Conservation (phyloP, 805 yeast genomes). For the Wickerhamiella cacticola region DNA sequence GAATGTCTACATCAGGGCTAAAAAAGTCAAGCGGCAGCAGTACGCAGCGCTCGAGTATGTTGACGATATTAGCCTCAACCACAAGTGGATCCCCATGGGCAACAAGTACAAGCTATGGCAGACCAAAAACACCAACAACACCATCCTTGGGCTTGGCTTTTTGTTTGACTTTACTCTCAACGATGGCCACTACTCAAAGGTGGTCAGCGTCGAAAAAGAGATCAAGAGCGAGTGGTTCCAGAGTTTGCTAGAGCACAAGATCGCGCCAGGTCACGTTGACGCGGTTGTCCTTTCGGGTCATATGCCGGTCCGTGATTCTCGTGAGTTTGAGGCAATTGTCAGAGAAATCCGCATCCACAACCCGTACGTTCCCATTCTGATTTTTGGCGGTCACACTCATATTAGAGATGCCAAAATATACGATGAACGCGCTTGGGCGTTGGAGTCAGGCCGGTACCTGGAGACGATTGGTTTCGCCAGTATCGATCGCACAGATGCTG, state of each 20-base stretch:
- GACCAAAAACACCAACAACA: slow-evolving; percentile 38
- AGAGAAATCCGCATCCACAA: slow-evolving; percentile 41
- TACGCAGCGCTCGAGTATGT: slow-evolving; percentile 1
- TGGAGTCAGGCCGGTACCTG: slow-evolving; percentile 83
- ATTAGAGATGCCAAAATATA: slow-evolving; percentile 64
- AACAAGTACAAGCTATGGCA: slow-evolving; percentile 49
- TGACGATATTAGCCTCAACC: not conserved
- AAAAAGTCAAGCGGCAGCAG: slow-evolving; percentile 24
- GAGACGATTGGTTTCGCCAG: slow-evolving; percentile 83
- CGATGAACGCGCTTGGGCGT: slow-evolving; percentile 54
- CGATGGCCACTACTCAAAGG: slow-evolving; percentile 44
- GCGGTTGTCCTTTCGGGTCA: slow-evolving; percentile 63
- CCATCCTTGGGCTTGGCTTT: slow-evolving; percentile 60
- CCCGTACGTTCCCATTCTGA: slow-evolving; percentile 56
- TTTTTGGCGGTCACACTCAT: slow-evolving; percentile 91
- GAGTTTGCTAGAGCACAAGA: slow-evolving; percentile 26
- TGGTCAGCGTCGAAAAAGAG: slow-evolving; percentile 47
- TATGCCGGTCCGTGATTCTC: slow-evolving; percentile 53
- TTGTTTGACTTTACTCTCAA: slow-evolving; percentile 59
- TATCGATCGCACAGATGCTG: slow-evolving; percentile 27
- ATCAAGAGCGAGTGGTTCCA: slow-evolving; percentile 53
- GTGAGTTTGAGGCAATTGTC: slow-evolving; percentile 41
- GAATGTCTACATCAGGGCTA: slow-evolving; percentile 29
- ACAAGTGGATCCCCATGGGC: slow-evolving; percentile 51
- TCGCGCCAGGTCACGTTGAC: slow-evolving; percentile 39